A percentile compares a stretch with the other conserved stretches of the same genome.
Conservation (phyloP, 2,329 filamentous ascomycete genomes). For the Ophiostoma australiae region DNA sequence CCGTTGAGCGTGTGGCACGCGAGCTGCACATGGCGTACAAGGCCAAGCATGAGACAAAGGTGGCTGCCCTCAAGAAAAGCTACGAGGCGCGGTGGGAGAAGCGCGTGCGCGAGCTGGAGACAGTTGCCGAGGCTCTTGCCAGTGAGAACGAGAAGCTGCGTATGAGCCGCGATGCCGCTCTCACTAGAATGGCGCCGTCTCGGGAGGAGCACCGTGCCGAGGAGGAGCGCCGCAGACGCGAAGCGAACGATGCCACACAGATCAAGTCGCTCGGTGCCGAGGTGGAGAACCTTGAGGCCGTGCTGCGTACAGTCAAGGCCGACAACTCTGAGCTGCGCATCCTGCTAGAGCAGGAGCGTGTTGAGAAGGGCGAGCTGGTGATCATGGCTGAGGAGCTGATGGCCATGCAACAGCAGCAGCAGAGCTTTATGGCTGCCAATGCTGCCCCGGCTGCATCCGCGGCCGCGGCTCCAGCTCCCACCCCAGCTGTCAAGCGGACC, state of each 20-base stretch:
- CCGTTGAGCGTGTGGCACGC: constrained; percentile 85
- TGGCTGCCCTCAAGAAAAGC: constrained; percentile 77
- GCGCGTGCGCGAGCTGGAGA: constrained; percentile 73
- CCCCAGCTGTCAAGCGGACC: neutral
- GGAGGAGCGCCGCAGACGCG: constrained; percentile 51
- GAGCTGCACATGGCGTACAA: constrained; percentile 94
- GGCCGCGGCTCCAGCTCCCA: constrained; percentile 3
- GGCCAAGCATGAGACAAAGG: constrained; percentile 94
- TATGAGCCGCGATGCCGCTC: constrained; percentile 59
- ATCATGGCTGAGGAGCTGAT: constrained; percentile 81
- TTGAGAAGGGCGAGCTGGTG: constrained; percentile 80
- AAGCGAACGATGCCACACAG: constrained; percentile 61
- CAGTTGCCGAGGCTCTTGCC: constrained; percentile 61
- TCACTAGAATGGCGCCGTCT: constrained; percentile 51
- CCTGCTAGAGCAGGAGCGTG: constrained; percentile 67
- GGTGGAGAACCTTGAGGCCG: constrained; percentile 67
- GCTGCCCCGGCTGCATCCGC: neutral
- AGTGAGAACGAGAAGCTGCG: constrained; percentile 72
- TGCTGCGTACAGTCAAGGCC: constrained; percentile 62
- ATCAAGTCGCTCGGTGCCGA: constrained; percentile 67
- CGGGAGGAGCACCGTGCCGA: constrained; percentile 41
- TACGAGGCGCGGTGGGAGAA: constrained; percentile 89
- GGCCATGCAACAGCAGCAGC: constrained; percentile 53
- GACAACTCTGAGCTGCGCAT: constrained; percentile 63
- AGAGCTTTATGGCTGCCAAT: constrained; percentile 38